A percentile compares a stretch with the other conserved stretches of the same genome.
phyloP scores from a whole-genome alignment of 2,329 filamentous ascomycete species.

The Penicillium sp. region DNA sequence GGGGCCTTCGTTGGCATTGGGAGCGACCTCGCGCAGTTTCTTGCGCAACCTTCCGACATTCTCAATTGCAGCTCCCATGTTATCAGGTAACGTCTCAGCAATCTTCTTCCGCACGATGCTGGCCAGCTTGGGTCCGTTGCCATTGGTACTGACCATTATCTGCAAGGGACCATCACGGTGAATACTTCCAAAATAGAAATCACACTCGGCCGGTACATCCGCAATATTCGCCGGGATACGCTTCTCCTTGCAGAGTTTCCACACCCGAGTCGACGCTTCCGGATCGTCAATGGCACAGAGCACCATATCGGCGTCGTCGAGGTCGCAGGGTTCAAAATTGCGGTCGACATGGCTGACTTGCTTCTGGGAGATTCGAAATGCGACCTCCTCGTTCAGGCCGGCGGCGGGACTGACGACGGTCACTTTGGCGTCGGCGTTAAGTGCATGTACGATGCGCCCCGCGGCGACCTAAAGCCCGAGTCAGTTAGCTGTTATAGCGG shows the following conservation, averaged over 20 bases:
- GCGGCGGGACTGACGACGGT: slow-evolving; percentile 74
- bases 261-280: slow-evolving; percentile 80
- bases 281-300: slow-evolving; percentile 91
- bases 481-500: background rate
- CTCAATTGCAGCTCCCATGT: slow-evolving; percentile 79
- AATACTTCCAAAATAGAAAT: slow-evolving; percentile 97
- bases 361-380: slow-evolving; percentile 66
- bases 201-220: slow-evolving; percentile 92
- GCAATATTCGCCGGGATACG: slow-evolving; percentile 90
- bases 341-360: slow-evolving; percentile 79
- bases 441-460: slow-evolving; percentile 85
- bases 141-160: slow-evolving; percentile 98
- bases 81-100: slow-evolving; percentile 66
- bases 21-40: slow-evolving; percentile 72
- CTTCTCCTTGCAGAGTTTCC: slow-evolving; percentile 83
- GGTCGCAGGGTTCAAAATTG: slow-evolving; percentile 77
- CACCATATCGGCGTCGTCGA: slow-evolving; percentile 79
- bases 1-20: slow-evolving; percentile 65
- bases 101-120: slow-evolving; percentile 81
- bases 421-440: slow-evolving; percentile 89
- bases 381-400: slow-evolving; percentile 83
- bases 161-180: slow-evolving; percentile 93
- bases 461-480: slow-evolving; percentile 68
- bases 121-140: slow-evolving; percentile 86
- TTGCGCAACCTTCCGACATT: slow-evolving; percentile 74